Conservation (phyloP, 2,329 filamentous ascomycete genomes). For the Exophiala sideris region DNA sequence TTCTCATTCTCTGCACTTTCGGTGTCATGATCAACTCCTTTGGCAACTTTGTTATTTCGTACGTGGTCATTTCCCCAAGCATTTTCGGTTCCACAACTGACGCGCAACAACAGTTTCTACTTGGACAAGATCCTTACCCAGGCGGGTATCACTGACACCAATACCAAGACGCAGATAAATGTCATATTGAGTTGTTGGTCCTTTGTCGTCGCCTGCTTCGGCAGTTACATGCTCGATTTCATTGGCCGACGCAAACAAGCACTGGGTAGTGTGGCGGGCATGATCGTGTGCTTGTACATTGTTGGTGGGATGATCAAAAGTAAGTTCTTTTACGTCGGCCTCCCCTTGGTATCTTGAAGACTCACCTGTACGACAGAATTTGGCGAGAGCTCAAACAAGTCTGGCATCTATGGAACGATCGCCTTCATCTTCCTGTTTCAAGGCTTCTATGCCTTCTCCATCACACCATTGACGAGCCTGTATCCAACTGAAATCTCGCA, state of each 20-base stretch:
- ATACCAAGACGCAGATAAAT: constrained; percentile 18
- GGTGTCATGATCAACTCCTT: constrained; percentile 19
- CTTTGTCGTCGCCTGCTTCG: constrained; percentile 7
- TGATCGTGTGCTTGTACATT: constrained; percentile 4
- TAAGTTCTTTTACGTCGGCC: not conserved
- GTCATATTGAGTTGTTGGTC: constrained; percentile 10
- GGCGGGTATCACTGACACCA: constrained; percentile 32
- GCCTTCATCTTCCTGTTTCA: constrained; percentile 35
- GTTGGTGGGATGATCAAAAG: constrained; percentile 11
- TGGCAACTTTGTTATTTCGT: constrained; percentile 35
- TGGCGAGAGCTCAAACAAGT: constrained; percentile 31
- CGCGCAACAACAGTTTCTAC: constrained; percentile 15
- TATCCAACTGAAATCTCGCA: constrained; percentile 33
- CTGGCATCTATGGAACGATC: constrained; percentile 41
- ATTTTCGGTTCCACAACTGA: too few species aligned
- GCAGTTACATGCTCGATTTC: constrained; percentile 8
- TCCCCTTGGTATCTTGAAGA: too few species aligned
- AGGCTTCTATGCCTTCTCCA: constrained; percentile 33
- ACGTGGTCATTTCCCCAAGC: not conserved
- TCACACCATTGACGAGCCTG: constrained; percentile 35
- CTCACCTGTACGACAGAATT: too few species aligned
- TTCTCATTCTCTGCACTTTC: too few species aligned
- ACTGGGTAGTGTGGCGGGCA: too few species aligned
- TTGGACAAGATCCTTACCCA: constrained; percentile 32
- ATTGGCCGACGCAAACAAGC: constrained; percentile 4